These are phyloP conservation scores for Botryotinia globosa DNA, from an alignment of 2,329 filamentous ascomycete genomes.

Conservation along the genomic window DNA sequence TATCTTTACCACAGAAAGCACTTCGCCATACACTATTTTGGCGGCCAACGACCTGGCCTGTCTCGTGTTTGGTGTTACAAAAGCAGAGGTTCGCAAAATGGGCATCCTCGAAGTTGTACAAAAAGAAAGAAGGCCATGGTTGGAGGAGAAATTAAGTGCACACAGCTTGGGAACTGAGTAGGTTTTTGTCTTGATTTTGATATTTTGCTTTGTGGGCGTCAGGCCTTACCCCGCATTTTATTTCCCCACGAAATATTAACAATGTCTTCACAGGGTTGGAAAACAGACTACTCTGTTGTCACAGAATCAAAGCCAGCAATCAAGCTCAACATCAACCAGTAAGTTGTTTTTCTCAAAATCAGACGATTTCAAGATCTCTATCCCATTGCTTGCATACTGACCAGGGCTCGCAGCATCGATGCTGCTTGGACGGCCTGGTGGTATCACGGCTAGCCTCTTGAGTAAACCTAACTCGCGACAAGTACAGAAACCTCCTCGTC, in stretches of 20 bases:
- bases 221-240: background rate
- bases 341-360: background rate
- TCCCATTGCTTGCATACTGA: conserved; percentile 14
- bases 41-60: conserved; percentile 96
- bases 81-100: conserved; percentile 88
- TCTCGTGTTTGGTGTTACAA: conserved; percentile 98
- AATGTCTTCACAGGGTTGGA: conserved; percentile 22
- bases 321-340: conserved; percentile 36
- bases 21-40: conserved; percentile 90
- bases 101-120: conserved; percentile 94
- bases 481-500: conserved; percentile 46
- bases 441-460: conserved; percentile 79
- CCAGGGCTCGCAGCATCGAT: conserved; percentile 44
- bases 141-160: conserved; percentile 77
- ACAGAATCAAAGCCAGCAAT: conserved; percentile 32
- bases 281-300: conserved; percentile 28
- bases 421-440: conserved; percentile 66
- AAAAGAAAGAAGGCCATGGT: conserved; percentile 82
- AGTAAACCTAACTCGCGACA: conserved; percentile 66
- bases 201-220: background rate
- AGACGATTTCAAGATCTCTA: background rate
- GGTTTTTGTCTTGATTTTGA: background rate
- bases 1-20: conserved; percentile 93
- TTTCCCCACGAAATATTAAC: conserved; percentile 5
- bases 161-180: conserved; percentile 49